Evolutionary conservation across 495 filamentous ascomycete species (phyloP).

Genomic region (Podospora sp.): DNA sequence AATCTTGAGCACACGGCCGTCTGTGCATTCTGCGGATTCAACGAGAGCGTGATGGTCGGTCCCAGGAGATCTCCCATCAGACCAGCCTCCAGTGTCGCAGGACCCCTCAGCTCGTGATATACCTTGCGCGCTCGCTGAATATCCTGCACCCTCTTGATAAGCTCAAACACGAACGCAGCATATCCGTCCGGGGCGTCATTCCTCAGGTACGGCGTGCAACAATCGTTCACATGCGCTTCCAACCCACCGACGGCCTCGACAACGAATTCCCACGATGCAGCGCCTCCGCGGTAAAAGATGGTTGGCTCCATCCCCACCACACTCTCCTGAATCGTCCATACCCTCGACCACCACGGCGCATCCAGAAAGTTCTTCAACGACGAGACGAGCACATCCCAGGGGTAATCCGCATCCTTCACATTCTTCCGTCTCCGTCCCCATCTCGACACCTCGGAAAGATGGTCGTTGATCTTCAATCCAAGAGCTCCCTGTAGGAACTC

Average conservation of each 20-base stretch:
- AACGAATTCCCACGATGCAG: background rate
- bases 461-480: background rate
- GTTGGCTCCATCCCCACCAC: background rate
- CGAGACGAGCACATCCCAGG: background rate
- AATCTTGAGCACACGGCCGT: background rate
- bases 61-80: too few relatives aligned
- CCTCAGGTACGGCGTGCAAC: conserved; percentile 11
- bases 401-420: background rate
- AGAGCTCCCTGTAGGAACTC: background rate
- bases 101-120: background rate
- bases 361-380: background rate
- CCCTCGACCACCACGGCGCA: background rate
- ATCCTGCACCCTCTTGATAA: background rate
- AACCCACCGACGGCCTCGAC: background rate
- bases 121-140: background rate
- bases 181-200: background rate
- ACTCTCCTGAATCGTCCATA: conserved; percentile 7
- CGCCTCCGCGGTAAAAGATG: background rate
- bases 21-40: background rate
- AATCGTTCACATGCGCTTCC: conserved; percentile 3
- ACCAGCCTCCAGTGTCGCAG: too few relatives aligned
- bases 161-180: background rate
- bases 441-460: background rate
- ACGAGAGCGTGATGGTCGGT: too few relatives aligned
- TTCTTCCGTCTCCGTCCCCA: background rate